A percentile compares a stretch with the other conserved stretches of the same genome.
These are phyloP conservation scores for Pythium myriotylum DNA, from an alignment of 352 stramenopile species.

Conservation along the genomic window DNA sequence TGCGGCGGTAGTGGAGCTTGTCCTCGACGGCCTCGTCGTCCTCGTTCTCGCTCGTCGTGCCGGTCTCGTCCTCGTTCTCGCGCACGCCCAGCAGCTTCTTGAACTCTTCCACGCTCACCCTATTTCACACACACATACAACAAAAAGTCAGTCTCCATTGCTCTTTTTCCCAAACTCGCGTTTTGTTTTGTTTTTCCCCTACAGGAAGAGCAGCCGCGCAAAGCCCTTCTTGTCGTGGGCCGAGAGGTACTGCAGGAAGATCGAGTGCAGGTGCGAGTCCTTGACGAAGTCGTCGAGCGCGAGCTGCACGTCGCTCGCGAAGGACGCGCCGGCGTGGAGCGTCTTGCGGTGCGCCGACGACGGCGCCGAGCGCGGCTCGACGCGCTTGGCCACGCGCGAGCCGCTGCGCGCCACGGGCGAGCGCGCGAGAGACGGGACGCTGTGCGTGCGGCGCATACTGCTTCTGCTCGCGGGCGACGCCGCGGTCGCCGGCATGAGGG, in stretches of 20 bases:
- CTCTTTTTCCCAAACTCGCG: no score
- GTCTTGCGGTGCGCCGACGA: slow-evolving; percentile 20
- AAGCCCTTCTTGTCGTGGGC: slow-evolving; percentile 68
- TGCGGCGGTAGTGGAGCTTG: slow-evolving; percentile 41
- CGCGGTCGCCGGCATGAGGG: slow-evolving; percentile 6
- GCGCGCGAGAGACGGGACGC: slow-evolving; percentile 19
- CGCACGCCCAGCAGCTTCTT: slow-evolving; percentile 65
- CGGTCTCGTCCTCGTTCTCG: slow-evolving; percentile 15
- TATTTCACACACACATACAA: slow-evolving; percentile 17
- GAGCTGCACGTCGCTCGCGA: slow-evolving; percentile 32
- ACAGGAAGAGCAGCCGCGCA: slow-evolving; percentile 80
- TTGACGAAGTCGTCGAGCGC: slow-evolving; percentile 74
- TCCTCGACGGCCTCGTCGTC: slow-evolving; percentile 28
- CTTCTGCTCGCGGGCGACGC: slow-evolving; percentile 1
- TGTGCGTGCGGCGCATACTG: slow-evolving; percentile 24
- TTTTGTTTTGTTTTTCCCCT: no score
- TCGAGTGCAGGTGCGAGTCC: slow-evolving; percentile 75
- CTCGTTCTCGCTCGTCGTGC: slow-evolving; percentile 20
- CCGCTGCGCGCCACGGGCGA: slow-evolving; percentile 14
- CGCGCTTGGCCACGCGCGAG: slow-evolving; percentile 13
- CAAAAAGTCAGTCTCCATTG: not conserved
- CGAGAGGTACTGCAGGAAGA: slow-evolving; percentile 83
- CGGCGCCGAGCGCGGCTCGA: slow-evolving; percentile 20
- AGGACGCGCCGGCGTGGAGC: slow-evolving; percentile 7
- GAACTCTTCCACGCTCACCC: slow-evolving; percentile 86